Evolutionary conservation across 345 rosid species (phyloP).

Genomic region (Euphorbia tirucalli): DNA sequence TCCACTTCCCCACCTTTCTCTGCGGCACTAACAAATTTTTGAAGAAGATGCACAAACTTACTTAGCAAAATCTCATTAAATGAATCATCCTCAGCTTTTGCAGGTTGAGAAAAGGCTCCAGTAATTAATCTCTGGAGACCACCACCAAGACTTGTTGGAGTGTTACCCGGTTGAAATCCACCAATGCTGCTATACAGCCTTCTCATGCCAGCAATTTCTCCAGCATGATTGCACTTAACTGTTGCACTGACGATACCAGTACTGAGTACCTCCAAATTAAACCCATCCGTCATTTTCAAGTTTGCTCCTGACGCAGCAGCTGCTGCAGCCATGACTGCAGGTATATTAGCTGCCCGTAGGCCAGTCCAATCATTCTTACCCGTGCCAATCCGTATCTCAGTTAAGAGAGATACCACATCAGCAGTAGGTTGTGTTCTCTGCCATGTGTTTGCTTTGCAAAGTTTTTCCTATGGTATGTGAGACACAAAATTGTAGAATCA

Average conservation of each 20-base stretch:
- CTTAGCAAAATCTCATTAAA: slow-evolving; percentile 84
- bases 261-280: slow-evolving; percentile 94
- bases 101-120: slow-evolving; percentile 77
- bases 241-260: slow-evolving; percentile 97
- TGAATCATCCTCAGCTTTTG: slow-evolving; percentile 70
- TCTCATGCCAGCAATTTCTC: slow-evolving; percentile 99
- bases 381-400: slow-evolving; percentile 92
- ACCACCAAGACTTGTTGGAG: slow-evolving; percentile 53
- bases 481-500: slow-evolving; percentile 8
- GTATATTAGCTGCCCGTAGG: slow-evolving; percentile 82
- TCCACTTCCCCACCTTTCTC: slow-evolving; percentile 93
- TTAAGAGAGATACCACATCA: slow-evolving; percentile 87
- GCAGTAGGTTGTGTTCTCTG: slow-evolving; percentile 83
- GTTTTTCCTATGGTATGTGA: slow-evolving; percentile 66
- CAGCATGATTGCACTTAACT: slow-evolving; percentile 88
- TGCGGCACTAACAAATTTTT: slow-evolving; percentile 80
- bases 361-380: slow-evolving; percentile 97
- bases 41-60: slow-evolving; percentile 86
- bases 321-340: slow-evolving; percentile 98
- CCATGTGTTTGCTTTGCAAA: slow-evolving; percentile 97
- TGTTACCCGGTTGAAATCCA: slow-evolving; percentile 71
- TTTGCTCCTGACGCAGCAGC: slow-evolving; percentile 98
- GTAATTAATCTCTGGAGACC: slow-evolving; percentile 87
- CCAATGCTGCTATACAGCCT: slow-evolving; percentile 91
- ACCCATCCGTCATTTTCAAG: slow-evolving; percentile 75